phyloP scores from a whole-genome alignment of 805 yeast species.

The Cyberlindnera xishuangbannaensis region DNA sequence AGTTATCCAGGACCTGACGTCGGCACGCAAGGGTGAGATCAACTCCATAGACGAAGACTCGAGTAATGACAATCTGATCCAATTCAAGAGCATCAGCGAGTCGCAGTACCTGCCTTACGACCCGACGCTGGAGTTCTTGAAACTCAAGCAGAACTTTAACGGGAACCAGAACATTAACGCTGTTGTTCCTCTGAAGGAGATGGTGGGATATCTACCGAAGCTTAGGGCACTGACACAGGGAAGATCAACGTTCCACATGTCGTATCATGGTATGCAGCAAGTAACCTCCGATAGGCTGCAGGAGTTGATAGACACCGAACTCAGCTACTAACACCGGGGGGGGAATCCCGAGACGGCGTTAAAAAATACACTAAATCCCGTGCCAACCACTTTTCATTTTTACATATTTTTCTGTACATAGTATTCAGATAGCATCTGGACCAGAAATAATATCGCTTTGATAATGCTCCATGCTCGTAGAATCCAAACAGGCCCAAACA shows the following conservation, averaged over 20 bases:
- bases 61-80: constrained; percentile 31
- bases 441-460: too few species aligned
- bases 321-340: constrained; percentile 2
- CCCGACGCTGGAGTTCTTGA: constrained; percentile 40
- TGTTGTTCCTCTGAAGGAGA: constrained; percentile 76
- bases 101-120: constrained; percentile 72
- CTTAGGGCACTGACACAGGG: constrained; percentile 87
- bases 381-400: too few species aligned
- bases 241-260: constrained; percentile 77
- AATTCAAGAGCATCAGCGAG: constrained; percentile 54
- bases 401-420: too few species aligned
- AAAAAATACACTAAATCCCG: too few species aligned
- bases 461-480: too few species aligned
- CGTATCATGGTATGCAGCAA: constrained; percentile 64
- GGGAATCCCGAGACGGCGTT: too few species aligned
- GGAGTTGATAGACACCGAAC: constrained; percentile 27
- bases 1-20: constrained; percentile 79
- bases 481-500: too few species aligned
- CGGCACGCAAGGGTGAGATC: constrained; percentile 72
- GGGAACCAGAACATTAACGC: constrained; percentile 57
- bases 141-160: constrained; percentile 18
- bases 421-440: too few species aligned
- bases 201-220: constrained; percentile 81
- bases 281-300: constrained; percentile 48
- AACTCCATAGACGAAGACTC: constrained; percentile 63